A percentile compares a stretch with the other conserved stretches of the same genome.
Conservation (phyloP, 208 protist genomes). For the Spongospora subterranea region DNA sequence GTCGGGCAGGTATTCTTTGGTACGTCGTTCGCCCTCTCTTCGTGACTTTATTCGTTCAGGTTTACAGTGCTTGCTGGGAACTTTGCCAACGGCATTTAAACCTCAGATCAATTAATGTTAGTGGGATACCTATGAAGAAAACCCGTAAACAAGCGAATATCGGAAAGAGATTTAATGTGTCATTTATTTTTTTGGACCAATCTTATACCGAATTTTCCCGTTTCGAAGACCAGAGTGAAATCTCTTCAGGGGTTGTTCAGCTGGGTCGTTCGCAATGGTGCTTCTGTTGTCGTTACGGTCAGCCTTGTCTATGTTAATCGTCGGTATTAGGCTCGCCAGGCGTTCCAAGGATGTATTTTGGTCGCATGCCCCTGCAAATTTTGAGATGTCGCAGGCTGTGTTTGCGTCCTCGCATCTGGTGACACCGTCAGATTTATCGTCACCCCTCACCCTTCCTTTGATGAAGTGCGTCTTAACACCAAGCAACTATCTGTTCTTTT, state of each 20-base stretch:
- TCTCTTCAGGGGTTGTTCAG: not conserved
- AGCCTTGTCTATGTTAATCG: not conserved
- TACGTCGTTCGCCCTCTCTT: not conserved
- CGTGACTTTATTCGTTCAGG: not conserved
- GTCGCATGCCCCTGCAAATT: constrained; percentile 27
- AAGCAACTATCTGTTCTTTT: constrained; percentile 52
- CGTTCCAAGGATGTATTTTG: constrained; percentile 16
- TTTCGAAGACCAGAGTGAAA: constrained; percentile 14
- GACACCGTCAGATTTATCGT: constrained; percentile 45
- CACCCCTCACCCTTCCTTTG: not conserved
- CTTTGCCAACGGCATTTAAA: not conserved
- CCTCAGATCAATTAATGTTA: constrained; percentile 20
- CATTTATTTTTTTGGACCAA: not conserved
- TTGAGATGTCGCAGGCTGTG: not conserved
- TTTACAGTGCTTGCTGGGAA: constrained; percentile 13
- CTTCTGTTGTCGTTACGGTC: not conserved
- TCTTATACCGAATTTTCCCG: not conserved
- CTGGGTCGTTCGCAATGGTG: constrained; percentile 9
- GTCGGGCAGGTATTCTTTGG: not conserved
- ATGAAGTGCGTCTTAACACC: constrained; percentile 29
- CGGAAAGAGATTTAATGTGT: not conserved
- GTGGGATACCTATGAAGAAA: constrained; percentile 51
- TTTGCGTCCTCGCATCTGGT: not conserved
- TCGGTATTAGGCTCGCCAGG: not conserved
- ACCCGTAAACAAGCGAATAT: constrained; percentile 7